Conservation (phyloP, 495 filamentous ascomycete species). For the Penicillium salamii region DNA sequence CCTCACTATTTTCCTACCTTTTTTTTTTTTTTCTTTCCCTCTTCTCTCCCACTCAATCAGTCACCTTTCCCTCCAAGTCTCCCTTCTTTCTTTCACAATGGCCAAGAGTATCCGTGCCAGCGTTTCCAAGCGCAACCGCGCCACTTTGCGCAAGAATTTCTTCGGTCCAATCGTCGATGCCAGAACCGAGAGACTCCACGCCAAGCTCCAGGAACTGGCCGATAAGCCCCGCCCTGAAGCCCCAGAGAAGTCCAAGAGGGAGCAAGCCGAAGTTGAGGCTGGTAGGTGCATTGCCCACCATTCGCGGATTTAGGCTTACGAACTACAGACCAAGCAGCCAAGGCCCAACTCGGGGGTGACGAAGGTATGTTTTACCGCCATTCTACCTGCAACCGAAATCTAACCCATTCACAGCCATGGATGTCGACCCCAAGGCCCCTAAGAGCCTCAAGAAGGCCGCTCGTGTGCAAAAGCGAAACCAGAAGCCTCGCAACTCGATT, state of each 20-base stretch:
- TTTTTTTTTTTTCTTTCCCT: not conserved
- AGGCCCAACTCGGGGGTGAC: slow-evolving; percentile 9
- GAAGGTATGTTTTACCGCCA: slow-evolving; percentile 21
- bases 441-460: slow-evolving; percentile 23
- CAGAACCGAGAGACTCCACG: slow-evolving; percentile 72
- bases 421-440: slow-evolving; percentile 29
- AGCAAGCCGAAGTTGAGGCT: slow-evolving; percentile 12
- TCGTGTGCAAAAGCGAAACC: slow-evolving; percentile 40
- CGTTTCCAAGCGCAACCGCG: slow-evolving; percentile 72
- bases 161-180: slow-evolving; percentile 77
- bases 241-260: slow-evolving; percentile 23
- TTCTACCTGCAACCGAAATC: not conserved
- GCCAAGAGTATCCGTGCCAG: slow-evolving; percentile 78
- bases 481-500: slow-evolving; percentile 42
- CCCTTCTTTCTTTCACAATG: slow-evolving; percentile 49
- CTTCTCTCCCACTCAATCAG: not conserved
- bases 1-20: slow-evolving; percentile 1
- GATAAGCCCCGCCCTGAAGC: slow-evolving; percentile 53
- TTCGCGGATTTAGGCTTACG: not conserved
- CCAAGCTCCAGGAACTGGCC: slow-evolving; percentile 73
- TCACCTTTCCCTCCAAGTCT: not conserved
- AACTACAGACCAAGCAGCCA: slow-evolving; percentile 13
- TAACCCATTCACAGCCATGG: slow-evolving; percentile 35
- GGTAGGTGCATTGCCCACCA: slow-evolving; percentile 23
- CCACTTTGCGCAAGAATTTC: slow-evolving; percentile 68